Evolutionary conservation across 2,329 filamentous ascomycete genomes (phyloP).

Genomic region (Geosmithia flava): DNA sequence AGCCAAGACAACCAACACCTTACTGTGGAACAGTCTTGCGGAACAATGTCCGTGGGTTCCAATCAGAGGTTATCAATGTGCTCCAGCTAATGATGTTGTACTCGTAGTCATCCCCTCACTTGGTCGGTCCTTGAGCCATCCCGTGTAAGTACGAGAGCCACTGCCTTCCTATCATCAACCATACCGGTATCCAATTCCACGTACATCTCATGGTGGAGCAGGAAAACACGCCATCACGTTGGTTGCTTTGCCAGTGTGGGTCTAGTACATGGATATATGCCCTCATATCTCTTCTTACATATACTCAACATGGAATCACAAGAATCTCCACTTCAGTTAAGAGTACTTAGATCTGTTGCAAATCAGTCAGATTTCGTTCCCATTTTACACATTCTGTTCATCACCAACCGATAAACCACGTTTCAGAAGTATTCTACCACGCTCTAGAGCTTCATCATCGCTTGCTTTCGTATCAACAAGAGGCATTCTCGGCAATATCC

Average conservation of each 20-base stretch:
- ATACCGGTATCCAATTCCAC: neutral
- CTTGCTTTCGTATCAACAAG: neutral
- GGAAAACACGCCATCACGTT: neutral
- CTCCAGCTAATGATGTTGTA: no score
- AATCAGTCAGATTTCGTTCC: no score
- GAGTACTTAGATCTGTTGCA: neutral
- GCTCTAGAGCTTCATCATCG: neutral
- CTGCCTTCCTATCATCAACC: no score
- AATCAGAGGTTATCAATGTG: neutral
- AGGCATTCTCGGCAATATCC: neutral
- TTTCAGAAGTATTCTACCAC: neutral
- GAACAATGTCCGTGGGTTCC: neutral
- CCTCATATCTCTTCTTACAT: neutral
- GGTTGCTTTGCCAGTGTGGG: neutral
- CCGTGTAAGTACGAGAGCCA: no score
- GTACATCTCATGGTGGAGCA: neutral
- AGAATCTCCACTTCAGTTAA: neutral
- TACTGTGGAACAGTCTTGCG: neutral
- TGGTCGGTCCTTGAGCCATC: neutral
- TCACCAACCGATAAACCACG: no score
- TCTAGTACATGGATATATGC: neutral
- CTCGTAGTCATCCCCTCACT: neutral
- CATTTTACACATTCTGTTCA: no score
- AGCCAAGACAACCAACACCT: neutral
- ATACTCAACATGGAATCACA: neutral